Conservation (phyloP, 2,329 filamentous ascomycete species). For the Talaromyces sp. region DNA sequence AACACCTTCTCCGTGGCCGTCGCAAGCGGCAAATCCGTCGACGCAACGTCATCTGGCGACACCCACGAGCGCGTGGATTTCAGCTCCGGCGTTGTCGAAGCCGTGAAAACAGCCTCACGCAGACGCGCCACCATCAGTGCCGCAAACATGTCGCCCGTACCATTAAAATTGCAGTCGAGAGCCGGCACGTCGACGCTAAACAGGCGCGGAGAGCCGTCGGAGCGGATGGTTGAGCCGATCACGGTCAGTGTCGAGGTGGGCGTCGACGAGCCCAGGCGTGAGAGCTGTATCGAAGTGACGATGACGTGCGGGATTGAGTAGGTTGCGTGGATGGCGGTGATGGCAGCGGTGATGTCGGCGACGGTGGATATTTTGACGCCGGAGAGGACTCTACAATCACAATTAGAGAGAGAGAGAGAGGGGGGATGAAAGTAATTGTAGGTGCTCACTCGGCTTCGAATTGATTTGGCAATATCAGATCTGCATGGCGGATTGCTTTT, state of each 20-base stretch:
- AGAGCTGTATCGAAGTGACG: constrained; percentile 80
- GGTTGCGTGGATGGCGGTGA: constrained; percentile 69
- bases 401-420: background rate
- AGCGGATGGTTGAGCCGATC: constrained; percentile 68
- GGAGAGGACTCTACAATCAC: constrained; percentile 63
- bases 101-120: constrained; percentile 66
- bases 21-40: constrained; percentile 74
- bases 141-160: constrained; percentile 98
- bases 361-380: constrained; percentile 79
- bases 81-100: constrained; percentile 41
- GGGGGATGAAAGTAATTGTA: background rate
- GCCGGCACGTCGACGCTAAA: constrained; percentile 85
- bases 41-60: constrained; percentile 65
- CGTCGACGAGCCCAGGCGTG: constrained; percentile 38
- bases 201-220: constrained; percentile 64
- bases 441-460: constrained; percentile 87
- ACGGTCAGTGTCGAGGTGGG: constrained; percentile 57
- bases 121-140: constrained; percentile 83
- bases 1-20: constrained; percentile 80
- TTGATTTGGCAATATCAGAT: constrained; percentile 91
- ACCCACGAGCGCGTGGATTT: constrained; percentile 63
- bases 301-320: constrained; percentile 82
- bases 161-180: constrained; percentile 90
- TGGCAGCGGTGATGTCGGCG: constrained; percentile 65
- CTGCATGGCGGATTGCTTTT: constrained; percentile 70